These are phyloP conservation scores for Ceratocystis ficicola DNA, from an alignment of 2,329 filamentous ascomycete genomes.

Conservation along the genomic window DNA sequence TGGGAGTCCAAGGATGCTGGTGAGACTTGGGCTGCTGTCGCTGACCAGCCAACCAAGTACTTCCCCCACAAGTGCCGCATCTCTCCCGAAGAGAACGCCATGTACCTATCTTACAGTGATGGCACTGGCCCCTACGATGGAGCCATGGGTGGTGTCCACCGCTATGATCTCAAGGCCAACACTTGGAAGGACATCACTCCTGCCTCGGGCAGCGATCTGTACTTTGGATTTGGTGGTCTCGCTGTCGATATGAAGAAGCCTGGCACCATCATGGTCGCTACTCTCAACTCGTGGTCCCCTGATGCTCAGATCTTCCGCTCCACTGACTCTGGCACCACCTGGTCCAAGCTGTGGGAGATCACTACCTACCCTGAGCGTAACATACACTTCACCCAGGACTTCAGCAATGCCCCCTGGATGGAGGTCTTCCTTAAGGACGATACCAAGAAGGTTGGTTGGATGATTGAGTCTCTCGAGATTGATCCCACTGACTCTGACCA, in stretches of 20 bases:
- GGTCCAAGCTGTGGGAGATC: slow-evolving; percentile 44
- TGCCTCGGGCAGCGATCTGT: slow-evolving; percentile 35
- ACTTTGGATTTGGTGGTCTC: slow-evolving; percentile 46
- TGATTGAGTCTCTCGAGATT: slow-evolving; percentile 48
- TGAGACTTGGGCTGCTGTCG: slow-evolving; percentile 40
- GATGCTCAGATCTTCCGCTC: slow-evolving; percentile 46
- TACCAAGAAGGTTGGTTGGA: slow-evolving; percentile 45
- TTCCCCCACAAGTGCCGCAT: slow-evolving; percentile 45
- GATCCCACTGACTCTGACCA: slow-evolving; percentile 47
- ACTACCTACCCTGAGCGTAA: slow-evolving; percentile 35
- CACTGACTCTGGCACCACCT: slow-evolving; percentile 42
- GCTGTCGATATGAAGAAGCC: slow-evolving; percentile 42
- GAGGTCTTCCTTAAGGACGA: slow-evolving; percentile 37
- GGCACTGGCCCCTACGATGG: slow-evolving; percentile 48
- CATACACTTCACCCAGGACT: slow-evolving; percentile 37
- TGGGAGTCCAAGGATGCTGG: slow-evolving; percentile 44
- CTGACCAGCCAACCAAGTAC: slow-evolving; percentile 38
- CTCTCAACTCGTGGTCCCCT: slow-evolving; percentile 48
- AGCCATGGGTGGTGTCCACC: slow-evolving; percentile 40
- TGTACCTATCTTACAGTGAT: slow-evolving; percentile 45
- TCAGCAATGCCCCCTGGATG: slow-evolving; percentile 42
- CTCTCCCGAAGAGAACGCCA: slow-evolving; percentile 38
- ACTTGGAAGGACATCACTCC: slow-evolving; percentile 48
- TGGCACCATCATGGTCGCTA: slow-evolving; percentile 45
- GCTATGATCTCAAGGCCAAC: slow-evolving; percentile 39